phyloP scores from a whole-genome alignment of 2,329 filamentous ascomycete species.

The Akanthomyces uredinophilus region DNA sequence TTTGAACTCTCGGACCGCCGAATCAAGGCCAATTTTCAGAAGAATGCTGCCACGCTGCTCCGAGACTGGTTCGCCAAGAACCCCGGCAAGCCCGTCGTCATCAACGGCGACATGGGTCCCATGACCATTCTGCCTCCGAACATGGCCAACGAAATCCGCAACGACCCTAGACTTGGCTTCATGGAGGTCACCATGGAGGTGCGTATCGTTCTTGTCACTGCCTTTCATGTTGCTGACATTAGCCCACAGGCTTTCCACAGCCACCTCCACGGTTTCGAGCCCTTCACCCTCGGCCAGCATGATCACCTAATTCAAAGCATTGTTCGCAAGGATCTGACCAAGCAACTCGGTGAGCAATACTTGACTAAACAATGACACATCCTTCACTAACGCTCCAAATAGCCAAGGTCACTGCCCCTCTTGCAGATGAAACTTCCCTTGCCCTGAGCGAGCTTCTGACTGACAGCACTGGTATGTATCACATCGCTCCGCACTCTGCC shows the following conservation, averaged over 20 bases:
- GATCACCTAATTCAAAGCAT: conserved; percentile 16
- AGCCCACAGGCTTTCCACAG: conserved; percentile 14
- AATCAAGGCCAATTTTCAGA: conserved; percentile 1
- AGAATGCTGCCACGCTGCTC: not conserved
- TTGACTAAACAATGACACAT: not conserved
- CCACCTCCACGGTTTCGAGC: conserved; percentile 18
- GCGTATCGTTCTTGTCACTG: not conserved
- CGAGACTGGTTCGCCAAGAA: conserved; percentile 13
- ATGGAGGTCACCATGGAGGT: conserved; percentile 10
- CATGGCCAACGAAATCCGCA: conserved; percentile 21
- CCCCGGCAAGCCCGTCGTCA: conserved; percentile 9
- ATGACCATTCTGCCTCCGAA: conserved; percentile 18
- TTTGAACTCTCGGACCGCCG: conserved; percentile 4
- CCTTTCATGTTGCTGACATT: not conserved
- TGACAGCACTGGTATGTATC: conserved; percentile 7
- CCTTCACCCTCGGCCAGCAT: not conserved
- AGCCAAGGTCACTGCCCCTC: conserved; percentile 15
- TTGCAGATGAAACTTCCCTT: conserved; percentile 12
- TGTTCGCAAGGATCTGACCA: conserved; percentile 19
- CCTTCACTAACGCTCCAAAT: not conserved
- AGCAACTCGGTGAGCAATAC: conserved; percentile 16
- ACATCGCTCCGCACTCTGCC: not conserved
- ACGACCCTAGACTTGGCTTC: conserved; percentile 20
- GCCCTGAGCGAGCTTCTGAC: conserved; percentile 9
- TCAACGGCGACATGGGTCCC: conserved; percentile 18